Evolutionary conservation across 768 basidiomycete species (phyloP), one percentile per base, ranked within the genome.

Genomic region (Tephrocybe rancida): DNA sequence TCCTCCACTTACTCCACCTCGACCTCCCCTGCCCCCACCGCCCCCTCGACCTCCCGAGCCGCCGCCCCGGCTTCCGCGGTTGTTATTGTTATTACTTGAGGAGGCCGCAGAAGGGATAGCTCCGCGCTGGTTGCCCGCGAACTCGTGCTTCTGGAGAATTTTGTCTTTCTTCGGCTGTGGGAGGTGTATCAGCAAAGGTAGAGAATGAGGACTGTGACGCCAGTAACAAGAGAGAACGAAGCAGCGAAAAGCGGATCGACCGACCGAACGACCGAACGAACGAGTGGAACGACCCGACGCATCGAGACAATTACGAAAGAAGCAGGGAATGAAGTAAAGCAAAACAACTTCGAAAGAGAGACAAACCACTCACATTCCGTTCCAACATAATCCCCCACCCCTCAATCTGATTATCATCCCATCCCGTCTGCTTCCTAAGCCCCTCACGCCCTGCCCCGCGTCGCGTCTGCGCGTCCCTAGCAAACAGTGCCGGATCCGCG

Each of bases 311-410:
- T n/a, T n/a, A n/a, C n/a, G n/a, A n/a, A 3, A 29, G 13, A 19
- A 38, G 14, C 10, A 24, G 5, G n/a, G 18, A 38, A 43, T 10
- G 48, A 26, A 10, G 19, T 27, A 27, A 32, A n/a, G n/a, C n/a
- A n/a, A n/a, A n/a, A n/a, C n/a, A n/a, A n/a, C n/a, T n/a, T n/a
- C n/a, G n/a, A n/a, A n/a, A n/a, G n/a, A n/a, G n/a, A n/a, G n/a
- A n/a, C n/a, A n/a, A n/a, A n/a, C n/a, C n/a, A 75, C 89, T 56
- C 62, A 96, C 95, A 63, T 95, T 87, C 60, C 88, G 74, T 52
- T 98, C 95, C 53, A 97, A 68, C 88, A 96, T 92, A 50, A 90
- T 85, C 52, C 72, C 81, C 94, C 94, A 97, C 0, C 94, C 95
- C 68, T 97, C 94, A 24, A 97, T 85, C 64, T 96, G 94, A 60